Conservation (phyloP, 2,329 filamentous ascomycete genomes). For the Fusarium hainanense region DNA sequence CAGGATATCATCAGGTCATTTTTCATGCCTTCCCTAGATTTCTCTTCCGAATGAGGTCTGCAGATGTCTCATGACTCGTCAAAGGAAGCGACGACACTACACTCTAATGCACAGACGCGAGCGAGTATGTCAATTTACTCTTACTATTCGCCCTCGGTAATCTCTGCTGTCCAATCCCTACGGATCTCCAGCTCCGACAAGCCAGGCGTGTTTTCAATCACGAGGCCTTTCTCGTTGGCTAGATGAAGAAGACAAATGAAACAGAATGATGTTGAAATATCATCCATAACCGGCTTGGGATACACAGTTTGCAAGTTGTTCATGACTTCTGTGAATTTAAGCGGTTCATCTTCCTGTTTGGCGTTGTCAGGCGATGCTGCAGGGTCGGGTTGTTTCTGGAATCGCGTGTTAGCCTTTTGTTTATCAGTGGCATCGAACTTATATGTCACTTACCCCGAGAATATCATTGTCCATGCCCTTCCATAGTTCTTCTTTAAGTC, state of each 20-base stretch:
- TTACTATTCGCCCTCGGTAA: constrained; percentile 56
- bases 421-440: neutral
- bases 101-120: constrained; percentile 9
- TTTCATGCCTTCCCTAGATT: constrained; percentile 17
- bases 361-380: constrained; percentile 45
- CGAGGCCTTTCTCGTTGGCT: constrained; percentile 90
- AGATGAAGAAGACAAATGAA: constrained; percentile 94
- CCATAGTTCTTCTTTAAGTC: constrained; percentile 77
- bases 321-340: constrained; percentile 93
- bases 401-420: constrained; percentile 20
- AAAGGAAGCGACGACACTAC: neutral
- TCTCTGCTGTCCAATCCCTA: constrained; percentile 71
- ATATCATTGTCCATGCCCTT: constrained; percentile 70
- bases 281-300: constrained; percentile 84
- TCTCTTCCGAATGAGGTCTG: constrained; percentile 17
- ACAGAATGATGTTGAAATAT: constrained; percentile 93
- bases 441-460: constrained; percentile 58
- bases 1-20: constrained; percentile 37
- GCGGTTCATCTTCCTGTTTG: constrained; percentile 58
- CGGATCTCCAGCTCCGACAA: constrained; percentile 70
- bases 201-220: constrained; percentile 73
- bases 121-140: constrained; percentile 5
- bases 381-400: constrained; percentile 37
- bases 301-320: constrained; percentile 89
- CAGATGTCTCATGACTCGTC: constrained; percentile 3